Conservation (phyloP, 805 yeast species). For the Isabelozyma gotoi region DNA sequence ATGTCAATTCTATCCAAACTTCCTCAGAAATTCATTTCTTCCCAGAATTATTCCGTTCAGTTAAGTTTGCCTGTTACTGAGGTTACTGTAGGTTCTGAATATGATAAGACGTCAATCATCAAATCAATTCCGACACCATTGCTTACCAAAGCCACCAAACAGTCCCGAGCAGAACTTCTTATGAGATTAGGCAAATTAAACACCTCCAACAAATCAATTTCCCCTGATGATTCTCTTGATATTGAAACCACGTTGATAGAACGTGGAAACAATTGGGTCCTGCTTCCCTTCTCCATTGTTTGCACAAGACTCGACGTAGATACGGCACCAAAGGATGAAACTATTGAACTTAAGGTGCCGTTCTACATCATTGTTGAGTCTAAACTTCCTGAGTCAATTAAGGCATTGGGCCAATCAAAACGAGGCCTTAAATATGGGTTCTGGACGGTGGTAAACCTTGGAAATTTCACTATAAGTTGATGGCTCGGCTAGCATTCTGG, state of each 20-base stretch:
- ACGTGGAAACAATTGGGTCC: slow-evolving; percentile 33
- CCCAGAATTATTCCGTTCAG: slow-evolving; percentile 7
- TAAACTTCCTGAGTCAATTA: slow-evolving; percentile 21
- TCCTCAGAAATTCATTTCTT: slow-evolving; percentile 12
- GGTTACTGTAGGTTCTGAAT: slow-evolving; percentile 16
- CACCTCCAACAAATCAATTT: background rate
- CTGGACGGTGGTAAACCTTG: slow-evolving; percentile 20
- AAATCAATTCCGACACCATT: slow-evolving; percentile 35
- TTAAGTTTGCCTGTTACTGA: slow-evolving; percentile 26
- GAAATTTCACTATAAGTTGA: slow-evolving; percentile 5
- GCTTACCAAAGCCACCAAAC: slow-evolving; percentile 26
- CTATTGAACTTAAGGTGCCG: slow-evolving; percentile 23
- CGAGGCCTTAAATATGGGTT: slow-evolving; percentile 22
- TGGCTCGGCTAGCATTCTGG: background rate
- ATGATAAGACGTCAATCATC: slow-evolving; percentile 17
- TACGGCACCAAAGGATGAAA: background rate
- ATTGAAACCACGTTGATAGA: slow-evolving; percentile 18
- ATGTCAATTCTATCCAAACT: slow-evolving; percentile 22
- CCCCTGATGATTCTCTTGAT: slow-evolving; percentile 10
- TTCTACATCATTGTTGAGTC: slow-evolving; percentile 27
- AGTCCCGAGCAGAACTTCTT: slow-evolving; percentile 30
- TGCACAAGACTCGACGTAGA: background rate
- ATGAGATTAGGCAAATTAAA: slow-evolving; percentile 17
- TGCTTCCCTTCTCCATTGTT: slow-evolving; percentile 25
- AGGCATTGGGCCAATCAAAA: slow-evolving; percentile 10